phyloP scores from a whole-genome alignment of 2,329 filamentous ascomycete genomes.

The Talaromyces sp. region DNA sequence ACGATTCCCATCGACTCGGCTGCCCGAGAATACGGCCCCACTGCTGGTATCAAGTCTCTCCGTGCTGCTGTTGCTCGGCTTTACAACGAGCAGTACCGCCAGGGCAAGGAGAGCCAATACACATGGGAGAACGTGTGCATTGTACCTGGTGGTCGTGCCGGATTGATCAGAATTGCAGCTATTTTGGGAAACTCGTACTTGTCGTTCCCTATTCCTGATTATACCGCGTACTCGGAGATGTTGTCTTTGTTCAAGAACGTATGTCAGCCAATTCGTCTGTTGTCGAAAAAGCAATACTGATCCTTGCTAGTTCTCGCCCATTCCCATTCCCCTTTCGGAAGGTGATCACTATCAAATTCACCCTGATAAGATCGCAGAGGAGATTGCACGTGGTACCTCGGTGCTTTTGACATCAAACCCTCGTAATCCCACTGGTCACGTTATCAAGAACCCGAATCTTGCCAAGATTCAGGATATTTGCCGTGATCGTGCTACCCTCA shows the following conservation, averaged over 20 bases:
- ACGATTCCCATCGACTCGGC: conserved; percentile 73
- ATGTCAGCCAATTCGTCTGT: conserved; percentile 17
- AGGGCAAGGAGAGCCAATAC: conserved; percentile 84
- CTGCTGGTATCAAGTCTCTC: conserved; percentile 87
- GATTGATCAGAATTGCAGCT: conserved; percentile 89
- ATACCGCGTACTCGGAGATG: conserved; percentile 98
- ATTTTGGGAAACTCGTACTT: conserved; percentile 90
- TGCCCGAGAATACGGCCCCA: conserved; percentile 86
- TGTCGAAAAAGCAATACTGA: not conserved
- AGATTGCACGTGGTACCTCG: conserved; percentile 78
- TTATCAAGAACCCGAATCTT: conserved; percentile 79
- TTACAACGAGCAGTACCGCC: conserved; percentile 88
- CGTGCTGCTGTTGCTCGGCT: conserved; percentile 83
- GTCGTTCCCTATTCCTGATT: conserved; percentile 91
- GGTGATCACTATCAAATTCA: conserved; percentile 91
- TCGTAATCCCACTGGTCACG: conserved; percentile 86
- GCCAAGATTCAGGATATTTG: conserved; percentile 90
- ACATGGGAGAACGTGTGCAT: conserved; percentile 98
- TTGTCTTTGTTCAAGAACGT: conserved; percentile 84
- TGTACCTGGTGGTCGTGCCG: conserved; percentile 87
- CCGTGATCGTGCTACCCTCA: conserved; percentile 82
- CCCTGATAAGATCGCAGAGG: conserved; percentile 85
- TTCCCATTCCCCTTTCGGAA: conserved; percentile 78
- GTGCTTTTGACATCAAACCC: conserved; percentile 95
- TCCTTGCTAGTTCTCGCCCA: conserved; percentile 68